Base-by-base conservation (phyloP, 306 rosid genomes). In the Geum urbanum region DNA sequence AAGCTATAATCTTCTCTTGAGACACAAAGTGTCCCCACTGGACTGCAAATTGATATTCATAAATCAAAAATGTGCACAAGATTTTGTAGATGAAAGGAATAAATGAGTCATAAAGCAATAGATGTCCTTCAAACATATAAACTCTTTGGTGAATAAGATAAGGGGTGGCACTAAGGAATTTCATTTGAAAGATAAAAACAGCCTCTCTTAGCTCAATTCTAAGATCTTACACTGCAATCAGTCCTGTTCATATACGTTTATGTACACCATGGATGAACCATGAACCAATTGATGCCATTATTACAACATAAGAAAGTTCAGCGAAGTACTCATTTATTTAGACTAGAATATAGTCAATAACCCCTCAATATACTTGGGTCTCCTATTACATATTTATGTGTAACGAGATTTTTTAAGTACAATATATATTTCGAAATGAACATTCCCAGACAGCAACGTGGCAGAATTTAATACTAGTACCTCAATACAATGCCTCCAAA, bases 401-500 rank as follows among this genome's bases (percentile, higher is more conserved):
- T 13, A 39, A 2, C 9, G 9, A 51, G 37, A 68, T 68, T 4
- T 37, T 57, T 57, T 16, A 27, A 22, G 9, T 24, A 20, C 14
- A 16, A 57, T 6, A 18, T n/a, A 57, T 16, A 13, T 57, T 57
- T 57, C 32, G 7, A 35, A n/a, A 67, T 37, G 5, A 67, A 49
- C 27, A 50, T 32, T 32, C 51, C 51, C 45, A 49, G 58, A 67
- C 32, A 16, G 43, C 47, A 49, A 48, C 37, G 48, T 20, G 32
- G 46, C 61, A 67, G 52, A 43, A 51, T 66, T 67, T 39, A 65
- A 27, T 66, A 61, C 7, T 48, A 43, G 52, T 87, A 90, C 98
- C 97, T 94, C 80, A 94, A 80, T 72, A 82, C 89, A 81, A 94
- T 74, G 73, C 96, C 97, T 67, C 97, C 98, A 81, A 94, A 94